Evolutionary conservation across 2,329 filamentous ascomycete species (phyloP), one percentile per base, ranked within the genome.

Genomic region (Aspergillus brasiliensis): DNA sequence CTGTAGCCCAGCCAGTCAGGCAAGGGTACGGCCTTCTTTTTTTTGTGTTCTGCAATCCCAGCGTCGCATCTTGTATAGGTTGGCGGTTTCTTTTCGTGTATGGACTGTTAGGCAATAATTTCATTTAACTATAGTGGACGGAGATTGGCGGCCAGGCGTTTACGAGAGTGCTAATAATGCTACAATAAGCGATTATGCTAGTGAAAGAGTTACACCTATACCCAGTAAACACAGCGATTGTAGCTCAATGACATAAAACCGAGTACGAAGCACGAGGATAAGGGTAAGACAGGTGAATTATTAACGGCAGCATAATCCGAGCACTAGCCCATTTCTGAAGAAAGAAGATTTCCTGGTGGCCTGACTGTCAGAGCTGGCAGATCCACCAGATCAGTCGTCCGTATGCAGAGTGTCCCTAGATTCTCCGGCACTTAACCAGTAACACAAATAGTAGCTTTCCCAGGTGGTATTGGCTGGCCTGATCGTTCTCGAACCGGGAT

Each of bases 21-120:
- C 34, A 40, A 23, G 49, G 13, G 28, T 51, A 40, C 21, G 52
- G 52, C 34, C 38, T 19, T 52, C 8, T 38, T 25, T 10, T 38
- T 23, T 42, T 55, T 31, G 4, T 54, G 42, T 27, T 31, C 27
- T 28, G 52, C 52, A 31, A 49, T 49, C 46, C 42, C 10, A 28
- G 52, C 38, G 38, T 46, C 27, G 52, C 52, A 55, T 55, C 17
- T 61, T 67, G 59, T 67, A 67, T 61, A 62, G 64, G 38, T 60
- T 60, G 56, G 52, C 52, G 56, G 44, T 46, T 65, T 48, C 57
- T 49, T 52, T 65, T 64, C 62, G 49, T 67, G 60, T 65, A 65
- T 56, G 62, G 53, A 61, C 57, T 51, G 25, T 56, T 61, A 44
- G 46, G 34, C 46, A 64, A 59, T 62, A 59, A 38, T 59, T 57